Conservation (phyloP, 495 filamentous ascomycete genomes). For the Penicillium fimorum region DNA sequence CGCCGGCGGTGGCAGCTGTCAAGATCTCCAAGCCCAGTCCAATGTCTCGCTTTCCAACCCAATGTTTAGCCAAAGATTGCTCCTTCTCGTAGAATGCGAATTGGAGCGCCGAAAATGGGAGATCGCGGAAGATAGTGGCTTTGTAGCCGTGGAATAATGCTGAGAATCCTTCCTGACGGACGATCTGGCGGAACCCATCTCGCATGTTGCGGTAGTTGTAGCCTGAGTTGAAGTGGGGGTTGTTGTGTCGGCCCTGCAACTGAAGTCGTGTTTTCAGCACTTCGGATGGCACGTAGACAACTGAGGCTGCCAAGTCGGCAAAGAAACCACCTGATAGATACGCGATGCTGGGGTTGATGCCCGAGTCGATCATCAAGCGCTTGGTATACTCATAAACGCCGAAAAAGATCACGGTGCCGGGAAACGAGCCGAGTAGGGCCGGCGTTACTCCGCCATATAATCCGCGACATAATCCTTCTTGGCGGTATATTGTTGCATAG, state of each 20-base stretch:
- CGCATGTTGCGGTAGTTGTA: constrained; percentile 86
- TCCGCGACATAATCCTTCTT: constrained; percentile 84
- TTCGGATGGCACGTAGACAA: constrained; percentile 94
- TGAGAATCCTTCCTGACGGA: constrained; percentile 72
- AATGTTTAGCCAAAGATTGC: constrained; percentile 74
- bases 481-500: constrained; percentile 86
- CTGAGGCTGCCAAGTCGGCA: constrained; percentile 85
- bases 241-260: constrained; percentile 91
- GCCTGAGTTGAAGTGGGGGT: constrained; percentile 85
- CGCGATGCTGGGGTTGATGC: constrained; percentile 72
- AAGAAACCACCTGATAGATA: constrained; percentile 88
- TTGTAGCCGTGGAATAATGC: constrained; percentile 95
- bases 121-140: constrained; percentile 87
- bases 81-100: constrained; percentile 98
- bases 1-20: constrained; percentile 88
- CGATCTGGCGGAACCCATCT: constrained; percentile 81
- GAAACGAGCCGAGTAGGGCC: constrained; percentile 87
- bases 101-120: constrained; percentile 92
- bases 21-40: constrained; percentile 81
- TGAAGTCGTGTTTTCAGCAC: constrained; percentile 95
- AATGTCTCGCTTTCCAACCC: constrained; percentile 71
- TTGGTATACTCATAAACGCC: constrained; percentile 96
- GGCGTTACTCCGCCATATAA: constrained; percentile 92
- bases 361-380: constrained; percentile 77
- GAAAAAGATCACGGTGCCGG: constrained; percentile 93